These are phyloP conservation scores for Syzygium oleosum DNA, from an alignment of 345 rosid species.

Conservation along the genomic window DNA sequence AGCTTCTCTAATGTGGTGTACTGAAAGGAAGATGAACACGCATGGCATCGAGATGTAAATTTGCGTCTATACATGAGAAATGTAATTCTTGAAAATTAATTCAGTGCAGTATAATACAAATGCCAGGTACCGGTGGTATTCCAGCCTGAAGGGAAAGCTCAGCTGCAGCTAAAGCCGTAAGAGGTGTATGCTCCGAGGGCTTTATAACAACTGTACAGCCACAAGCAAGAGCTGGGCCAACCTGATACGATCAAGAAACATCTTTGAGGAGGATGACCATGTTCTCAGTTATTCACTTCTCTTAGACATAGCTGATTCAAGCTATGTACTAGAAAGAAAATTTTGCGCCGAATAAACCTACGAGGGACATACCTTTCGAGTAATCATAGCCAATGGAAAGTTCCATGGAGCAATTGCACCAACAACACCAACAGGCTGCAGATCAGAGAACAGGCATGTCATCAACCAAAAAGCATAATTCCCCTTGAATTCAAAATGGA, in stretches of 20 bases:
- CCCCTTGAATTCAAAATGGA: neutral
- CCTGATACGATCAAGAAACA: constrained; percentile 32
- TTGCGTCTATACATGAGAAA: neutral
- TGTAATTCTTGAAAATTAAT: neutral
- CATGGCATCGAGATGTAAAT: neutral
- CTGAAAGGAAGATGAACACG: neutral
- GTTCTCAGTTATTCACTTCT: neutral
- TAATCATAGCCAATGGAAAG: constrained; percentile 98
- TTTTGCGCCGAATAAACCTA: neutral
- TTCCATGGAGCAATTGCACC: constrained; percentile 98
- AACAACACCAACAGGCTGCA: constrained; percentile 96
- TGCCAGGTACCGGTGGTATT: constrained; percentile 74
- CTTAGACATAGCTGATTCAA: neutral
- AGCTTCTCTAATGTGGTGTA: neutral
- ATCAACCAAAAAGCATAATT: neutral
- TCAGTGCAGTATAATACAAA: neutral
- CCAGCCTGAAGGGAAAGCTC: constrained; percentile 97
- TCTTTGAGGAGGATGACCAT: constrained; percentile 7
- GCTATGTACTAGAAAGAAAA: neutral
- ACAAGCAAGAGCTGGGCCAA: constrained; percentile 98
- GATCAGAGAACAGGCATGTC: neutral
- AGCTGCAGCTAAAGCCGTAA: constrained; percentile 91
- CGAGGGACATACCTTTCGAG: constrained; percentile 65
- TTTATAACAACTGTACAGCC: constrained; percentile 96
- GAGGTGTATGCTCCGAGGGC: constrained; percentile 95